Evolutionary conservation across 371 early-diverging fungal species (phyloP).

Genomic region (Apophysomyces sp.): DNA sequence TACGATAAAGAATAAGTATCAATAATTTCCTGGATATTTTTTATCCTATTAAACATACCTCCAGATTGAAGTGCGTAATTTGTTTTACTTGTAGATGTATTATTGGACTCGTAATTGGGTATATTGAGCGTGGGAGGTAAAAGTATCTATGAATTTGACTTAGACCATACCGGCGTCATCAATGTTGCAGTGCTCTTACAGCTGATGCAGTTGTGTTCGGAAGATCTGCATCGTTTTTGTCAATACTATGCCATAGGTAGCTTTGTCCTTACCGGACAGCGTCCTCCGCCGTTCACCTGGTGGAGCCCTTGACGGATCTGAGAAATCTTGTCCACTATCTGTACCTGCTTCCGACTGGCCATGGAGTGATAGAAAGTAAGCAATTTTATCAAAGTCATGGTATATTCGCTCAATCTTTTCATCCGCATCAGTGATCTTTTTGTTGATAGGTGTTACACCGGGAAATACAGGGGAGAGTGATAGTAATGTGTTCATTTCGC

Average conservation of each 20-base stretch:
- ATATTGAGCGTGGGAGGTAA: conserved; percentile 45
- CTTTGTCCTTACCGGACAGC: conserved; percentile 16
- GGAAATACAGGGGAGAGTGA: conserved; percentile 26
- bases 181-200: conserved; percentile 13
- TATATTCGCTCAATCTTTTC: conserved; percentile 77
- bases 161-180: neutral
- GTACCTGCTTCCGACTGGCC: conserved; percentile 9
- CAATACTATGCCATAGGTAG: neutral
- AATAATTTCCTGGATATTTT: neutral
- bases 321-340: neutral
- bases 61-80: conserved; percentile 8
- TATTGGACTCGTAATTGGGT: conserved; percentile 33
- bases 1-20: conserved; percentile 10
- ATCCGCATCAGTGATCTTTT: conserved; percentile 64
- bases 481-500: conserved; percentile 9
- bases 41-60: conserved; percentile 5
- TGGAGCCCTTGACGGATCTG: neutral
- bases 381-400: conserved; percentile 75
- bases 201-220: conserved; percentile 38
- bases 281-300: conserved; percentile 22
- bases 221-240: conserved; percentile 11
- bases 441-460: conserved; percentile 8
- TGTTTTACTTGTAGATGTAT: neutral
- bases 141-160: conserved; percentile 22
- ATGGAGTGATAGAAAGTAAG: conserved; percentile 47